A percentile compares a stretch with the other conserved stretches of the same genome.
phyloP scores from a whole-genome alignment of 352 stramenopile genomes.

The Phytopythium helicoides region DNA sequence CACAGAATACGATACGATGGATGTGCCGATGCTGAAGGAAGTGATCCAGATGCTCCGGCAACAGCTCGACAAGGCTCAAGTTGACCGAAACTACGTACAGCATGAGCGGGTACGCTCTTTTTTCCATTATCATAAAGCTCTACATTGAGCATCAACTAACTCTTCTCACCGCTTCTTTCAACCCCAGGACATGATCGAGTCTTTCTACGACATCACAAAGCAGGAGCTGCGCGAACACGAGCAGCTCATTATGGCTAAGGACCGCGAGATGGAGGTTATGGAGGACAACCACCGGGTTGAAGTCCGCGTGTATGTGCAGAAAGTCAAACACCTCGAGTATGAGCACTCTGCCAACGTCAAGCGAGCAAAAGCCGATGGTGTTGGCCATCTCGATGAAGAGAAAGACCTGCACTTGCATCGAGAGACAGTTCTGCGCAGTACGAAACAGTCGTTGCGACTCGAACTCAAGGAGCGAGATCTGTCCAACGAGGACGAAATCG shows the following conservation, averaged over 20 bases:
- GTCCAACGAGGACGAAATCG: constrained; percentile 87
- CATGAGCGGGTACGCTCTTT: constrained; percentile 76
- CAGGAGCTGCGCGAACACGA: constrained; percentile 90
- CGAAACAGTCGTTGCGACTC: constrained; percentile 72
- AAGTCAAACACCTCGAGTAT: constrained; percentile 95
- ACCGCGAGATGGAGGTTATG: constrained; percentile 95
- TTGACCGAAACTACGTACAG: constrained; percentile 95
- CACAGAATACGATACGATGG: constrained; percentile 91
- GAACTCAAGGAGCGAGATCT: constrained; percentile 84
- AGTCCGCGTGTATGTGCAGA: constrained; percentile 92
- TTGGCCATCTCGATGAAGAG: constrained; percentile 74
- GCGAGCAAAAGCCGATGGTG: constrained; percentile 64
- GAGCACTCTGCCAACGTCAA: constrained; percentile 95
- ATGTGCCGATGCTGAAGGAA: constrained; percentile 91
- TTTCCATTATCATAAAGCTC: constrained; percentile 9
- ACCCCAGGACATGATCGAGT: constrained; percentile 95
- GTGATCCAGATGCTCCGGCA: constrained; percentile 91
- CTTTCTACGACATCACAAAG: constrained; percentile 94
- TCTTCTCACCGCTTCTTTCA: no score
- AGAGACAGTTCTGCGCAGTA: constrained; percentile 61
- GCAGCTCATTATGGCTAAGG: constrained; percentile 90
- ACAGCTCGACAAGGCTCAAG: constrained; percentile 88
- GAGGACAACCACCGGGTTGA: constrained; percentile 95
- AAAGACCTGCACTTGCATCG: constrained; percentile 61
- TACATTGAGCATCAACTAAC: no score